These are phyloP conservation scores for Sporopachydermia cereana DNA, from an alignment of 1,139 yeast genomes.

Conservation along the genomic window DNA sequence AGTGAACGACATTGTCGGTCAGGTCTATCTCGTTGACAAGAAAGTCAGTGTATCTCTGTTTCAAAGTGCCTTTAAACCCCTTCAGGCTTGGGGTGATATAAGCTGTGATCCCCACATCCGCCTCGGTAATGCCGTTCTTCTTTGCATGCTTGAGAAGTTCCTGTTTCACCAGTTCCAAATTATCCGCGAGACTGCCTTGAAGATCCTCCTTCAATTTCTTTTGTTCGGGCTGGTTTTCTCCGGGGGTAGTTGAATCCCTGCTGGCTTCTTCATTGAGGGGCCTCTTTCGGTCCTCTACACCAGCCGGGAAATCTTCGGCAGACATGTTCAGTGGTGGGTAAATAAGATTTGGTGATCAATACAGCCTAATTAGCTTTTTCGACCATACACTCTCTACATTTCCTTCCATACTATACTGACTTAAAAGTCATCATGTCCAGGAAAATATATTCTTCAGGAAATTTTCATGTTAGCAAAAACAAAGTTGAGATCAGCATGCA, in stretches of 20 bases:
- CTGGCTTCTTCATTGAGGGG: not conserved
- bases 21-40: conserved; percentile 76
- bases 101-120: conserved; percentile 77
- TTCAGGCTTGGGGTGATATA: conserved; percentile 41
- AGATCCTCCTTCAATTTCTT: conserved; percentile 5
- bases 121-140: conserved; percentile 35
- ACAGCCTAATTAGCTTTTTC: too few species aligned
- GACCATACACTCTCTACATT: too few species aligned
- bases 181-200: not conserved
- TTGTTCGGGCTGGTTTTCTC: not conserved
- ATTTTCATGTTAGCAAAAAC: too few species aligned
- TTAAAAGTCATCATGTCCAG: too few species aligned
- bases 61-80: conserved; percentile 71
- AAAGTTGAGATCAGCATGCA: too few species aligned
- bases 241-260: not conserved
- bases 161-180: not conserved
- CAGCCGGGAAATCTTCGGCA: too few species aligned
- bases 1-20: conserved; percentile 60
- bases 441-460: too few species aligned
- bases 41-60: conserved; percentile 90
- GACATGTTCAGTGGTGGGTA: too few species aligned
- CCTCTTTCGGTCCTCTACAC: too few species aligned
- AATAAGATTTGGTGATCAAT: too few species aligned
- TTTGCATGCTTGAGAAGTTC: not conserved
- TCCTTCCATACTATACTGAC: too few species aligned